Evolutionary conservation across 495 filamentous ascomycete species (phyloP), one percentile per base, ranked within the genome.

Genomic region (Copromyces sp.): DNA sequence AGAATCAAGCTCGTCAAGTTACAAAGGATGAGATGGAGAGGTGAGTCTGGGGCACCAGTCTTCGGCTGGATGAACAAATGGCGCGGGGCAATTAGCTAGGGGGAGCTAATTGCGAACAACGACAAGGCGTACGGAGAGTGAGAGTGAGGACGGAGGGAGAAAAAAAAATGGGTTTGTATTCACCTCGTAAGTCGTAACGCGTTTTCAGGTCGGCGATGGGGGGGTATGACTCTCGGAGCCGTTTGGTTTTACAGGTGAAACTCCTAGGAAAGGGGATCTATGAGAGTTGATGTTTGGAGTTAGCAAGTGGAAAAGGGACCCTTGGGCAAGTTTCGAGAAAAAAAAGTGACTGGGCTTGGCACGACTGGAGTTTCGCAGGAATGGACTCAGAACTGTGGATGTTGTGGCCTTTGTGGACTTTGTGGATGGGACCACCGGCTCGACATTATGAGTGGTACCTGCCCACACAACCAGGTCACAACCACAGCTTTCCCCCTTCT

Each of bases 51-150:
- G 74, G 75, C 71, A 75, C 20, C 47, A 29, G 20, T 29, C 47
- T 29, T 29, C 0, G 11, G 47, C 47, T 29, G 20, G 47, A 29
- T 59, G 20, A 59, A 59, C 47, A 59, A 59, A 59, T 59, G 20
- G 24, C 47, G 47, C 47, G 47, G 20, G 20, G 47, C 47, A 74
- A 74, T 44, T 38, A 41, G 29, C 61, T 68, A 69, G 73, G 73
- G 65, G 72, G 68, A 73, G 73, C 68, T 41, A 29, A 71, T 35
- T 70, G 68, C 70, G 72, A 68, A 77, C 80, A 79, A 82, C 80
- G 53, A 61, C 53, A 16, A 65, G 53, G 53, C 29, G 14, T 35
- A 17, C 14, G 29, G 29, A 61, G 29, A 65, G 78, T 81, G 81
- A 65, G 53, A 65, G 42, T 24, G 53, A 65, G 24, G 29, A 35